These are phyloP conservation scores for Euphrasia confusa DNA, from an alignment of 257 asterid genomes.

Conservation along the genomic window DNA sequence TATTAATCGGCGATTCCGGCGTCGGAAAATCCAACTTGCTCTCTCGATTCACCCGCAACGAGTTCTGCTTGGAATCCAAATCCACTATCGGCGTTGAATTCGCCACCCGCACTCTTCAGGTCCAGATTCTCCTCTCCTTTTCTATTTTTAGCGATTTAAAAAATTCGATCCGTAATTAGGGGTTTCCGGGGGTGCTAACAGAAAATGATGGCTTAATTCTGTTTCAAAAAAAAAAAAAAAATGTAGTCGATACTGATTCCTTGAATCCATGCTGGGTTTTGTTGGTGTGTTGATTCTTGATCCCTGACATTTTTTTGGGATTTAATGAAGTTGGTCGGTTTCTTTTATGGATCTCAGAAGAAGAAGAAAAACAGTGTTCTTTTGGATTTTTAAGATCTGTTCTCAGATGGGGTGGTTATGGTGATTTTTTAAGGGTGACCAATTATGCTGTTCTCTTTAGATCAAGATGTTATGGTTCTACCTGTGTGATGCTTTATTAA, in stretches of 20 bases:
- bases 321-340: neutral
- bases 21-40: neutral
- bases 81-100: slow-evolving; percentile 2
- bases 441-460: too few species aligned
- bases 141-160: neutral
- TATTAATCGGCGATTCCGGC: neutral
- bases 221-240: too few species aligned
- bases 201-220: neutral
- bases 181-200: neutral
- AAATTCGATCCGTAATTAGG: neutral
- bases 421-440: neutral
- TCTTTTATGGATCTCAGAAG: neutral
- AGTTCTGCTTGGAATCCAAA: slow-evolving; percentile 6
- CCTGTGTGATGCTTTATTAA: neutral
- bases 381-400: neutral
- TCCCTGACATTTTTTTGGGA: neutral
- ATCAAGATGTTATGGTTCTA: neutral
- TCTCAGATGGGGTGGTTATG: neutral
- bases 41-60: slow-evolving; percentile 3
- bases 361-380: neutral
- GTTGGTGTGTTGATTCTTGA: neutral
- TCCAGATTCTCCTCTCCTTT: neutral
- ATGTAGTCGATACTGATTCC: neutral
- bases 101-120: slow-evolving; percentile 6
- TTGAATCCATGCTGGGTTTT: neutral